Conservation (phyloP, 495 filamentous ascomycete genomes). For the Amniculicola lignicola region DNA sequence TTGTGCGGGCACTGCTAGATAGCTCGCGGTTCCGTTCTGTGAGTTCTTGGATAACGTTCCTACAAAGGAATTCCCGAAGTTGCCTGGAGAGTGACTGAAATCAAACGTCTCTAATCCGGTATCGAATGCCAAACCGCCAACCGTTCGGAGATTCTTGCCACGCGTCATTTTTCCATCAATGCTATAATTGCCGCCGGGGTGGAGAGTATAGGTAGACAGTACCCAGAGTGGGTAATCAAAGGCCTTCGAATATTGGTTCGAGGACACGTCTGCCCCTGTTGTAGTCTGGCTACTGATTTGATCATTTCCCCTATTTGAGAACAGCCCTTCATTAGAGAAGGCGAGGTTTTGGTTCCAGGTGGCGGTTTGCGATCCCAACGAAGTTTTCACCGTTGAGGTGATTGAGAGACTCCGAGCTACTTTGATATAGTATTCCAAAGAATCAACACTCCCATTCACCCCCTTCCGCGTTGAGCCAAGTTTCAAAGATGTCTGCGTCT, state of each 20-base stretch:
- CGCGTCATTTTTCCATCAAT: constrained; percentile 60
- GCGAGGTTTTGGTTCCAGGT: constrained; percentile 61
- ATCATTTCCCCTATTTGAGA: constrained; percentile 57
- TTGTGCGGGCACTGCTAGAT: constrained; percentile 47
- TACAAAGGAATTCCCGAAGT: constrained; percentile 29
- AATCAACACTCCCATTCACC: constrained; percentile 56
- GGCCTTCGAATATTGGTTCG: constrained; percentile 44
- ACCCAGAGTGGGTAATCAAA: constrained; percentile 66
- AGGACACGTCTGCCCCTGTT: constrained; percentile 54
- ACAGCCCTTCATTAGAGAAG: constrained; percentile 54
- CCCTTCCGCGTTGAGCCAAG: constrained; percentile 43
- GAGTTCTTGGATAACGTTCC: constrained; percentile 50
- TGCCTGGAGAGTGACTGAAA: neutral
- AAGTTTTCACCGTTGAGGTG: constrained; percentile 50
- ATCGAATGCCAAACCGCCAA: constrained; percentile 60
- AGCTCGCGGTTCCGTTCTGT: constrained; percentile 57
- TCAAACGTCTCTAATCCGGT: constrained; percentile 50
- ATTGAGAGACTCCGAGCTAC: constrained; percentile 58
- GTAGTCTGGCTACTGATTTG: constrained; percentile 63
- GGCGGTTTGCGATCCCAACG: constrained; percentile 40
- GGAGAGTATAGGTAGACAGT: constrained; percentile 51
- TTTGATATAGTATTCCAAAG: constrained; percentile 57
- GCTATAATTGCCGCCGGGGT: constrained; percentile 49
- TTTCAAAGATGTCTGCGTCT: constrained; percentile 41
- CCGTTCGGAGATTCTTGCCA: constrained; percentile 53